A percentile compares a stretch with the other conserved stretches of the same genome.
phyloP scores from a whole-genome alignment of 495 filamentous ascomycete genomes.

The Xylaria intraflava region DNA sequence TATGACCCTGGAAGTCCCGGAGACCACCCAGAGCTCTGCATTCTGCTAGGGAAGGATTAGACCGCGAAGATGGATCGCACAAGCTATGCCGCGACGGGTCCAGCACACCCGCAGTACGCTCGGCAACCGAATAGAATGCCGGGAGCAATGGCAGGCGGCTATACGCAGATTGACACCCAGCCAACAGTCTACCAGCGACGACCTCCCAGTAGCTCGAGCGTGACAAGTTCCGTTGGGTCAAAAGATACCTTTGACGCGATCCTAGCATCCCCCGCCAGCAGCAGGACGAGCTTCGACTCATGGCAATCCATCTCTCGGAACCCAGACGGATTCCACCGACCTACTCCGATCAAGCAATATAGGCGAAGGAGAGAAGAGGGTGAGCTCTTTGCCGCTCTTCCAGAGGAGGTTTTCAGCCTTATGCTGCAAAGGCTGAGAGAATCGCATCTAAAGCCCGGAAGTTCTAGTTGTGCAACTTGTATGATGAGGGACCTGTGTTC shows the following conservation, averaged over 20 bases:
- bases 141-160: slow-evolving; percentile 22
- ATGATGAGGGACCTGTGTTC: slow-evolving; percentile 69
- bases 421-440: slow-evolving; percentile 43
- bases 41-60: slow-evolving; percentile 4
- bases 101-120: slow-evolving; percentile 13
- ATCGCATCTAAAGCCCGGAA: slow-evolving; percentile 36
- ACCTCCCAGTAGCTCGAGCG: slow-evolving; percentile 19
- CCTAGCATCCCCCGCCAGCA: slow-evolving; percentile 26
- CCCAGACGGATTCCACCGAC: slow-evolving; percentile 31
- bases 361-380: slow-evolving; percentile 32
- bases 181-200: slow-evolving; percentile 19
- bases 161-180: slow-evolving; percentile 25
- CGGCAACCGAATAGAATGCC: slow-evolving; percentile 15
- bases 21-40: slow-evolving; percentile 13
- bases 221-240: slow-evolving; percentile 19
- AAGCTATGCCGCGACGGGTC: slow-evolving; percentile 13
- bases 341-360: slow-evolving; percentile 32
- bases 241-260: slow-evolving; percentile 28
- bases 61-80: slow-evolving; percentile 14
- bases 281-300: slow-evolving; percentile 38
- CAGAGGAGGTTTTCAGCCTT: slow-evolving; percentile 52
- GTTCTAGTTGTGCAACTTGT: slow-evolving; percentile 61
- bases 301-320: slow-evolving; percentile 24
- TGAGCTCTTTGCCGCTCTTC: slow-evolving; percentile 48
- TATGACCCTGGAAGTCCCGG: slow-evolving; percentile 13